phyloP scores from a whole-genome alignment of 2,329 filamentous ascomycete genomes.

The Alternaria postmessia region DNA sequence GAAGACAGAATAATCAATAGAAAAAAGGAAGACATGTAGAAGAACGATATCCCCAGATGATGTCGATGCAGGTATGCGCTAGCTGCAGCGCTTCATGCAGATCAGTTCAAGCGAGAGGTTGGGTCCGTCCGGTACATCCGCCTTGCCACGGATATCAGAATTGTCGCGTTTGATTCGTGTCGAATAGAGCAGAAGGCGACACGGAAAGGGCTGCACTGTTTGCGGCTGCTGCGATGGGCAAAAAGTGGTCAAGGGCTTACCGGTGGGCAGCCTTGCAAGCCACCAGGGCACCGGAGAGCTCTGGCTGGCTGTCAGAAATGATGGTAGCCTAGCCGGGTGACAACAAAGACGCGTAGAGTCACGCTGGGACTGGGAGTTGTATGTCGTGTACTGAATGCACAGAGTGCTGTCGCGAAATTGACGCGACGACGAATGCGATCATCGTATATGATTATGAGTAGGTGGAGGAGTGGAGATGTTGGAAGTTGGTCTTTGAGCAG shows the following conservation, averaged over 20 bases:
- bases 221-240: slow-evolving; percentile 12
- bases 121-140: slow-evolving; percentile 31
- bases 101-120: slow-evolving; percentile 44
- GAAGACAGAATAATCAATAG: slow-evolving; percentile 1
- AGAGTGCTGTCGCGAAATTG: background rate
- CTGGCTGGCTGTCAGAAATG: slow-evolving; percentile 28
- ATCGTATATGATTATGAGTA: background rate
- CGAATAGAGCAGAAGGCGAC: slow-evolving; percentile 4
- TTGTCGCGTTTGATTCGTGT: slow-evolving; percentile 4
- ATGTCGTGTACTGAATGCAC: background rate
- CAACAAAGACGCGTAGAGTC: slow-evolving; percentile 8
- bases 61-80: slow-evolving; percentile 29
- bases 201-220: slow-evolving; percentile 12
- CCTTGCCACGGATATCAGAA: slow-evolving; percentile 9
- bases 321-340: slow-evolving; percentile 28
- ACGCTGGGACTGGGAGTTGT: background rate
- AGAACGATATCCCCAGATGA: background rate
- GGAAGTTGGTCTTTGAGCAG: slow-evolving; percentile 17
- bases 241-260: slow-evolving; percentile 6
- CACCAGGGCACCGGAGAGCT: slow-evolving; percentile 16
- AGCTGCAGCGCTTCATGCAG: slow-evolving; percentile 44
- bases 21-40: slow-evolving; percentile 1
- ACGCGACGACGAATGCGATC: slow-evolving; percentile 3
- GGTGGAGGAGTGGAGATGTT: background rate
- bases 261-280: slow-evolving; percentile 26